phyloP scores from a whole-genome alignment of 805 yeast genomes.

The Schwanniomyces pseudopolymorphus region DNA sequence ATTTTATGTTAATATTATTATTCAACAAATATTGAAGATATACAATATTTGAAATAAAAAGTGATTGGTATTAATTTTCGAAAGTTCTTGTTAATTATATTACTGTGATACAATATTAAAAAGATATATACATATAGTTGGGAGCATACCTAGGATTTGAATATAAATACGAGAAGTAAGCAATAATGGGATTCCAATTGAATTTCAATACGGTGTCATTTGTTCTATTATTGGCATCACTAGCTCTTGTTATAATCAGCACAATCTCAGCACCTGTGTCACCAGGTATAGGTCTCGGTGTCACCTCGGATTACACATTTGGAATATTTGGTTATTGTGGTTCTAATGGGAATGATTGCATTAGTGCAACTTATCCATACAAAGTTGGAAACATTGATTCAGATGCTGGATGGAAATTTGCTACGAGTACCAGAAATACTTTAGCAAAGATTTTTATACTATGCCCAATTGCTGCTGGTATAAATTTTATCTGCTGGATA shows the following conservation, averaged over 20 bases:
- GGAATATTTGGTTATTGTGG: conserved; percentile 71
- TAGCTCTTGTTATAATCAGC: conserved; percentile 63
- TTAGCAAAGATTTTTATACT: conserved; percentile 57
- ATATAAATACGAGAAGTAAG: not conserved
- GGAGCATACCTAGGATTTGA: not conserved
- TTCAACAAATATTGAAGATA: not conserved
- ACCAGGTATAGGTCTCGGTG: conserved; percentile 47
- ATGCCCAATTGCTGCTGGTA: conserved; percentile 66
- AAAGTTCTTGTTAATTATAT: not conserved
- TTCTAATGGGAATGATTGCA: conserved; percentile 30
- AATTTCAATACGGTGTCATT: conserved; percentile 16
- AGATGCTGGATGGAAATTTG: conserved; percentile 49
- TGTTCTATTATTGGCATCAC: conserved; percentile 48
- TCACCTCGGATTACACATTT: conserved; percentile 44
- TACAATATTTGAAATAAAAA: not conserved
- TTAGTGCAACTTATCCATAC: conserved; percentile 47
- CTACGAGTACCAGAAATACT: conserved; percentile 43
- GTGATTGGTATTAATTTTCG: not conserved
- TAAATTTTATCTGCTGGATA: conserved; percentile 44
- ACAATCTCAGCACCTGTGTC: conserved; percentile 63
- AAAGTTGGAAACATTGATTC: conserved; percentile 28
- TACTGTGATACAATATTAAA: not conserved
- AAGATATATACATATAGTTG: not conserved
- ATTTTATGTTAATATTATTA: not conserved
- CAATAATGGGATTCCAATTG: conserved; percentile 7